Evolutionary conservation across 148 eudicot genomes (phyloP), one percentile per base, ranked within the genome.

Genomic region (Pharnaceum exiguum): DNA sequence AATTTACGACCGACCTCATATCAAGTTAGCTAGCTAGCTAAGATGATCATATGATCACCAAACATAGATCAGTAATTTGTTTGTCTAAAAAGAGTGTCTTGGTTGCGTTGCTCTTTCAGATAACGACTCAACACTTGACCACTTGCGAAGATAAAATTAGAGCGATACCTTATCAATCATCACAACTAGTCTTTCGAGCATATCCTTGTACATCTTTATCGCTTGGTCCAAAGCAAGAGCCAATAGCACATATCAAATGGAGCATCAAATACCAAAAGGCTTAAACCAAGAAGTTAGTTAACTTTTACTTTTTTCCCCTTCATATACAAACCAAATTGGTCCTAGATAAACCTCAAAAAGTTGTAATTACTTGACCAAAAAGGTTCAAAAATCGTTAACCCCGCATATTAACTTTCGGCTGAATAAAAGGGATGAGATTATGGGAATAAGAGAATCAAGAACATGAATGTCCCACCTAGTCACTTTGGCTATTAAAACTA

Each of bases 361-460:
- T 10, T 6, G 15, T 5, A 44, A 19, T 28, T 11, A 25, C 2
- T 17, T 5, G 30, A 31, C 18, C 4, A 24, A 49, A 62, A 50
- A 2, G 29, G n/a, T n/a, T n/a, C n/a, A n/a, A n/a, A 49, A 37
- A 17, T 55, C 37, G n/a, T 55, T 54, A 65, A 12, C 38, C 31
- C 36, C 12, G n/a, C n/a, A n/a, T n/a, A n/a, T n/a, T 13, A 17
- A 40, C 50, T 66, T 65, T 57, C 70, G 63, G 63, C 57, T 46
- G 1, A n/a, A 36, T 15, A 31, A 47, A 19, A 10, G 26, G 10
- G 22, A 23, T 33, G 9, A 32, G 46, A n/a, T n/a, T 39, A 32
- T 23, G n/a, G 15, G 45, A 32, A 46, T 11, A 54, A 43, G 35
- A 11, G 17, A 18, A 22, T 3, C 2, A 46, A 11, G 24, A 2